Percentiles rank a stretch among this genome's conserved stretches.
Conservation (phyloP, 176 grass and related monocot species). For the Ananas comosus region DNA sequence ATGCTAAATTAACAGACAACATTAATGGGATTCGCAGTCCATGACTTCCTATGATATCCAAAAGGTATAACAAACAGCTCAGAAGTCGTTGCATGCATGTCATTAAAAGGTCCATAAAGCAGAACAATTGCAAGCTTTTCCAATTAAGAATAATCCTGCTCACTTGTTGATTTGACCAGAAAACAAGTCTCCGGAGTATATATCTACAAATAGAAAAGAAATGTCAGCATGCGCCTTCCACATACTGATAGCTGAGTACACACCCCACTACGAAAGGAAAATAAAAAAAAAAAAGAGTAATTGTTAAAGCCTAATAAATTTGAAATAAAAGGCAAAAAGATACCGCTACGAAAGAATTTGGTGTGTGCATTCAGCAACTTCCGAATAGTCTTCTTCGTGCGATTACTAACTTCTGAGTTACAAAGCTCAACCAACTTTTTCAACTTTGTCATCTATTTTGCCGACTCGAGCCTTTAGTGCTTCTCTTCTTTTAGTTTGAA, state of each 20-base stretch:
- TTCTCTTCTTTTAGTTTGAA: constrained; percentile 28
- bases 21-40: background rate
- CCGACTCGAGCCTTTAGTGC: background rate
- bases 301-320: too few species aligned
- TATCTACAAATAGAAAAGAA: too few species aligned
- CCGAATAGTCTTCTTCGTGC: too few species aligned
- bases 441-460: constrained; percentile 11
- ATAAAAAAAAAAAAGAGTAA: too few species aligned
- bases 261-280: too few species aligned
- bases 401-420: background rate
- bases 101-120: background rate
- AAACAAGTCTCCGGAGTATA: too few species aligned
- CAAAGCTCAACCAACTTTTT: constrained; percentile 17
- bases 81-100: background rate
- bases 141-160: background rate
- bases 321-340: too few species aligned
- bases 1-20: background rate
- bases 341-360: too few species aligned
- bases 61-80: background rate
- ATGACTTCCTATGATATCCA: background rate
- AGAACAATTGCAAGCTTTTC: background rate
- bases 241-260: too few species aligned
- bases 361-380: too few species aligned
- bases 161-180: too few species aligned
- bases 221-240: too few species aligned